A percentile compares a stretch with the other conserved stretches of the same genome.
These are phyloP conservation scores for Tetrapisispora nanseiensis DNA, from an alignment of 805 yeast species.

Conservation along the genomic window DNA sequence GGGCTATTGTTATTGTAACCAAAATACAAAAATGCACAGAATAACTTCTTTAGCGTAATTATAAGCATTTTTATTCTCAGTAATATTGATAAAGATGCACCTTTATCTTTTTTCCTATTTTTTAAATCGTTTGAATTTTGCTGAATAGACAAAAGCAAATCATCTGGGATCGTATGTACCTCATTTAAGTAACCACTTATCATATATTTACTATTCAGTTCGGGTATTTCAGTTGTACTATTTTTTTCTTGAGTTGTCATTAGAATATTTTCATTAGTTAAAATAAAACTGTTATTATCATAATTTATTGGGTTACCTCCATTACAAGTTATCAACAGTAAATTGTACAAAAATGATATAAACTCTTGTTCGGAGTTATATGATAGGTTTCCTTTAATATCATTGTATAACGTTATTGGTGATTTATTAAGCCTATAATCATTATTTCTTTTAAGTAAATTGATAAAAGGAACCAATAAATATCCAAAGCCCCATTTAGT, in stretches of 20 bases:
- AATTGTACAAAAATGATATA: slow-evolving; percentile 13
- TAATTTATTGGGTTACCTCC: slow-evolving; percentile 14
- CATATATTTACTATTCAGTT: background rate
- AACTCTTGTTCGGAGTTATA: slow-evolving; percentile 25
- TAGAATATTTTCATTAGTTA: background rate
- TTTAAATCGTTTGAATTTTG: background rate
- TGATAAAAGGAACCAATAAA: slow-evolving; percentile 30
- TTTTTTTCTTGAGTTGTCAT: slow-evolving; percentile 2
- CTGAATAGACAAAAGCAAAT: background rate
- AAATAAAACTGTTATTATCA: background rate
- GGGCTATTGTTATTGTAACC: background rate
- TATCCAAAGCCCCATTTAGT: slow-evolving; percentile 46
- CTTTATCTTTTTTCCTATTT: background rate
- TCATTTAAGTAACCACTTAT: slow-evolving; percentile 1
- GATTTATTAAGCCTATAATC: slow-evolving; percentile 11
- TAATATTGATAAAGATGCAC: background rate
- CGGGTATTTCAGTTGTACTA: slow-evolving; percentile 14
- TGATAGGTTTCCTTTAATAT: slow-evolving; percentile 30
- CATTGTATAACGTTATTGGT: slow-evolving; percentile 22
- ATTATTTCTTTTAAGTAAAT: background rate
- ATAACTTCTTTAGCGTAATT: background rate
- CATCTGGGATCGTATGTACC: background rate
- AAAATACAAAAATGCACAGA: background rate
- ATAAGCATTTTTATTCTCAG: background rate
- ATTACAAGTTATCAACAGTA: slow-evolving; percentile 16